Conservation (phyloP, 352 stramenopile species). For the Phytopythium chamaehyphon region DNA sequence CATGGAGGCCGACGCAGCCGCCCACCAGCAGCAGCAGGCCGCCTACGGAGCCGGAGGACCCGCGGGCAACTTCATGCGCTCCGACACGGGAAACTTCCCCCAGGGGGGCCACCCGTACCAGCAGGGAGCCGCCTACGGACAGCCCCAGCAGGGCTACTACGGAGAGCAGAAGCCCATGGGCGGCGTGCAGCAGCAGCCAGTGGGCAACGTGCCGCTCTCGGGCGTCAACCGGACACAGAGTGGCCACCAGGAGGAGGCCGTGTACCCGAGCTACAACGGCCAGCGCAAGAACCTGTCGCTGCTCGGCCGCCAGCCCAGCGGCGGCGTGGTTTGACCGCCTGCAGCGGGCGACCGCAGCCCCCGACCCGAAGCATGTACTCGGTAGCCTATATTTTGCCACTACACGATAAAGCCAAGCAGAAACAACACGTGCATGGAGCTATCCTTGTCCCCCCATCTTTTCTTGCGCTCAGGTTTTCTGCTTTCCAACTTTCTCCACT, state of each 20-base stretch:
- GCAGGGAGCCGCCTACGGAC: constrained; percentile 13
- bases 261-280: constrained; percentile 58
- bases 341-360: no score
- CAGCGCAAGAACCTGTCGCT: constrained; percentile 70
- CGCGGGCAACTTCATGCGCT: constrained; percentile 40
- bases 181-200: constrained; percentile 22
- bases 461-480: not conserved
- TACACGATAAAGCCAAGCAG: no score
- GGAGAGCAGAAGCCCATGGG: constrained; percentile 25
- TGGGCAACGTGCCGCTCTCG: constrained; percentile 27
- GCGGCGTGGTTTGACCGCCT: constrained; percentile 52
- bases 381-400: no score
- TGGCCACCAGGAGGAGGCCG: constrained; percentile 36
- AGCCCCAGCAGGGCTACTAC: constrained; percentile 23
- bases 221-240: constrained; percentile 23
- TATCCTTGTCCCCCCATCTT: not conserved
- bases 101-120: constrained; percentile 10
- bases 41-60: constrained; percentile 3
- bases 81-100: constrained; percentile 32
- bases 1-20: constrained; percentile 43
- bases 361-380: no score
- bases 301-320: constrained; percentile 54
- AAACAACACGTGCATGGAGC: not conserved
- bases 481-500: not conserved
- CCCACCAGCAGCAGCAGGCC: constrained; percentile 6